Conservation (phyloP, 306 rosid species). For the Aeschynomene evenia region DNA sequence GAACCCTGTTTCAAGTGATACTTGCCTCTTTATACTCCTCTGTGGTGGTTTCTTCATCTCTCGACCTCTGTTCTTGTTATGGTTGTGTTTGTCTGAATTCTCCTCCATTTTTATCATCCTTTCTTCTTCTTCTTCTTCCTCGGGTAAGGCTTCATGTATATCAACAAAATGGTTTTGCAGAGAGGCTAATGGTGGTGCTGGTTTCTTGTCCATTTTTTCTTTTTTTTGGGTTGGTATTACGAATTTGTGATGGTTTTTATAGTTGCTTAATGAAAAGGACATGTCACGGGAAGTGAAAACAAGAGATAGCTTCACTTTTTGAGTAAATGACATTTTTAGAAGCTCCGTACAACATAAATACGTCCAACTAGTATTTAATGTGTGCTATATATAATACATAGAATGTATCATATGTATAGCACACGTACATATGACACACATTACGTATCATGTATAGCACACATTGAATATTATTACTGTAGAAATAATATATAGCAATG, state of each 20-base stretch:
- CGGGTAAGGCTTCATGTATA: conserved; percentile 56
- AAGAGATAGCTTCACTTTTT: neutral
- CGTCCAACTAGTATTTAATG: too few relatives aligned
- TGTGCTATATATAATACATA: too few relatives aligned
- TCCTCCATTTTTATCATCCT: conserved; percentile 14
- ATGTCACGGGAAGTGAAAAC: neutral
- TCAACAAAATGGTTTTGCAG: conserved; percentile 50
- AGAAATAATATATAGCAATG: too few relatives aligned
- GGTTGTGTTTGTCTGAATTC: conserved; percentile 34
- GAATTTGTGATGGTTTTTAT: too few relatives aligned
- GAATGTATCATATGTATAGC: too few relatives aligned
- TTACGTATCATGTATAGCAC: too few relatives aligned
- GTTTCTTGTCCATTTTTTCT: conserved; percentile 28
- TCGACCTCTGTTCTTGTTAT: conserved; percentile 30
- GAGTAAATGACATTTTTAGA: too few relatives aligned
- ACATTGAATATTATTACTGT: too few relatives aligned
- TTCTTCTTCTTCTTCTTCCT: conserved; percentile 56
- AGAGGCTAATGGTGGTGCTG: neutral
- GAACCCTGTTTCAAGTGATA: conserved; percentile 78
- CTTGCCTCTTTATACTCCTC: conserved; percentile 54
- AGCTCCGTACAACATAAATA: too few relatives aligned
- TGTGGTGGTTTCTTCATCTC: conserved; percentile 37
- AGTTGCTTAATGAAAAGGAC: neutral
- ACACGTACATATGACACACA: too few relatives aligned
- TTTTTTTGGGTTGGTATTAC: too few relatives aligned